phyloP scores from a whole-genome alignment of 1,284 basidiomycete species.

The Earliella scabrosa region DNA sequence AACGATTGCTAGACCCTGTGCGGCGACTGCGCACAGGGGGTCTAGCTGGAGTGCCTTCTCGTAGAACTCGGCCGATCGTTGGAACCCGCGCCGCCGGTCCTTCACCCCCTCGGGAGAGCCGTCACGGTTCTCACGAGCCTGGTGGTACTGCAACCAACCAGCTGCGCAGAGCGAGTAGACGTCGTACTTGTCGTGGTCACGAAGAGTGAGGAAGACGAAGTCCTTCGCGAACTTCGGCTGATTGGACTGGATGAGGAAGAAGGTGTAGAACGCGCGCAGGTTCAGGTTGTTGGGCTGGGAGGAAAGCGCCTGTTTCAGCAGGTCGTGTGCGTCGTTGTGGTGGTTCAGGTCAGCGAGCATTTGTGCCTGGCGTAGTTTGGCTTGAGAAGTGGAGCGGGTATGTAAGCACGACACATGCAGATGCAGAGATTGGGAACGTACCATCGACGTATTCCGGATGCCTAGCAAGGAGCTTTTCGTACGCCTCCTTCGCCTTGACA shows the following conservation, averaged over 20 bases:
- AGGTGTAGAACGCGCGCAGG: constrained; percentile 84
- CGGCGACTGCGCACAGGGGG: constrained; percentile 85
- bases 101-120: constrained; percentile 59
- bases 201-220: constrained; percentile 84
- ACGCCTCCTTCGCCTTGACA: constrained; percentile 79
- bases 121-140: constrained; percentile 80
- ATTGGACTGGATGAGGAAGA: constrained; percentile 84
- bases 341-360: constrained; percentile 73
- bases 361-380: constrained; percentile 88
- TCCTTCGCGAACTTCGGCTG: constrained; percentile 77
- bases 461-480: constrained; percentile 79
- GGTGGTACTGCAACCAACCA: constrained; percentile 83
- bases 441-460: constrained; percentile 96
- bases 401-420: too few relatives aligned
- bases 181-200: constrained; percentile 84
- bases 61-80: constrained; percentile 86
- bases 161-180: constrained; percentile 90
- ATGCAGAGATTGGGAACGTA: too few relatives aligned
- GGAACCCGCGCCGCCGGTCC: constrained; percentile 80
- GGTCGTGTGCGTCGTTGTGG: constrained; percentile 80
- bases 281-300: constrained; percentile 77
- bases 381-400: too few relatives aligned
- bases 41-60: constrained; percentile 87
- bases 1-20: constrained; percentile 91
- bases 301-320: constrained; percentile 84